Conservation (phyloP, 495 filamentous ascomycete genomes). For the Daldinia decipiens region DNA sequence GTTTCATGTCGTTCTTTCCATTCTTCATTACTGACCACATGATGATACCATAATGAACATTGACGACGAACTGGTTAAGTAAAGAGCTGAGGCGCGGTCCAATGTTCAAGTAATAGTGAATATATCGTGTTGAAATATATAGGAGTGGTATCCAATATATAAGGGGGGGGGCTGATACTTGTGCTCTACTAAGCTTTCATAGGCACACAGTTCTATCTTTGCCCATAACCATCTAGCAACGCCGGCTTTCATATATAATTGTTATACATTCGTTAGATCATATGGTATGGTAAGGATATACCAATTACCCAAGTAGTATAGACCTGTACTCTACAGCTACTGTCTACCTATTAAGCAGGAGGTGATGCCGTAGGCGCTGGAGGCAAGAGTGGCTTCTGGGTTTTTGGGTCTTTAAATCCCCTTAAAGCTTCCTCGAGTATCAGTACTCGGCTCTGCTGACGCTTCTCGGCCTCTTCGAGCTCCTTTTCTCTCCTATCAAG, state of each 20-base stretch:
- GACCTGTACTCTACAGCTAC: background rate
- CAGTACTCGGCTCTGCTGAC: slow-evolving; percentile 66
- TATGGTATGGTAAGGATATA: background rate
- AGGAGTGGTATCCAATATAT: background rate
- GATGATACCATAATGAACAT: background rate
- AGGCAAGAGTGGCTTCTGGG: slow-evolving; percentile 57
- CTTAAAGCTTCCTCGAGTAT: slow-evolving; percentile 75
- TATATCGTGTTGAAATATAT: background rate
- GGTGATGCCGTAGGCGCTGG: slow-evolving; percentile 37
- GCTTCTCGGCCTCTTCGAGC: slow-evolving; percentile 70
- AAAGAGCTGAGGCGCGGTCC: slow-evolving; percentile 17
- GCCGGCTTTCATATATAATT: slow-evolving; percentile 9
- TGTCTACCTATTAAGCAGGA: slow-evolving; percentile 2
- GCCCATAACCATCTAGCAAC: background rate
- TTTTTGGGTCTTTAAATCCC: slow-evolving; percentile 64
- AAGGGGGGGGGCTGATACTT: background rate
- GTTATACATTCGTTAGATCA: slow-evolving; percentile 13
- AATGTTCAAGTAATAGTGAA: slow-evolving; percentile 9
- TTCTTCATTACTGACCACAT: background rate
- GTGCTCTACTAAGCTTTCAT: slow-evolving; percentile 8
- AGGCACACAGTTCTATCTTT: background rate
- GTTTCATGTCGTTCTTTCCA: background rate
- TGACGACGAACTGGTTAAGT: background rate
- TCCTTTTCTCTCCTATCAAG: slow-evolving; percentile 69
- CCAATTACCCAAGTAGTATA: background rate